Conservation (phyloP, 139 green algal genomes). For the Closterium sp. region DNA sequence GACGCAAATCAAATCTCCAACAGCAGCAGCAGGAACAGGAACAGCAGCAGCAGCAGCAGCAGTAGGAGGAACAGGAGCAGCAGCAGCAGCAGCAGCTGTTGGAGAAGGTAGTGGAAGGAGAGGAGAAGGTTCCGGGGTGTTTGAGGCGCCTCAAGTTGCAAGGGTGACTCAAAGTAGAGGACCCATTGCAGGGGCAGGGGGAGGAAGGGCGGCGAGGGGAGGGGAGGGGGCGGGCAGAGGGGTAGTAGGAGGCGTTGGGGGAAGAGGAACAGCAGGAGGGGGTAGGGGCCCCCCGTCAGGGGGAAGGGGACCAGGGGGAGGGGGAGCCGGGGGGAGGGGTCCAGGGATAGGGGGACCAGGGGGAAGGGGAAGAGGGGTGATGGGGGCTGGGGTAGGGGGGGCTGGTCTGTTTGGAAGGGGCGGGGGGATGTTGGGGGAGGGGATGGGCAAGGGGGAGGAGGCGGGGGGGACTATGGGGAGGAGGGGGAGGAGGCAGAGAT, state of each 20-base stretch:
- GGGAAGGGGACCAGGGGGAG: neutral
- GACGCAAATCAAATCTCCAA: neutral
- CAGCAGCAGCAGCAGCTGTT: neutral
- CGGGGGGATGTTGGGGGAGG: too few relatives aligned
- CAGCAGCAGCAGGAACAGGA: neutral
- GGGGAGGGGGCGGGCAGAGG: neutral
- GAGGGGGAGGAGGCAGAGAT: neutral
- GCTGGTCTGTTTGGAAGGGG: neutral
- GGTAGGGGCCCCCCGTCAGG: neutral
- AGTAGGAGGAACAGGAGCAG: neutral
- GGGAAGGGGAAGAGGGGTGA: neutral
- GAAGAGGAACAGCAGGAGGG: neutral
- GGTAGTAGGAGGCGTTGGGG: neutral
- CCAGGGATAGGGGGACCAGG: too few relatives aligned
- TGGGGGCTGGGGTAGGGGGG: neutral
- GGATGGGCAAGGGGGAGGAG: too few relatives aligned
- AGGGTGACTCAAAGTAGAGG: too few relatives aligned
- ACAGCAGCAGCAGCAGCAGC: neutral
- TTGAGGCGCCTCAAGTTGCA: too few relatives aligned
- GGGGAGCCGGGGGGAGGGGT: neutral
- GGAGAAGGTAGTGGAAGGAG: too few relatives aligned
- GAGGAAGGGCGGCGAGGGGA: neutral
- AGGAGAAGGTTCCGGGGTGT: too few relatives aligned
- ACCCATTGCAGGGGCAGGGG: neutral
- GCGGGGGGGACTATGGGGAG: neutral